Evolutionary conservation across 2,329 filamentous ascomycete genomes (phyloP), one percentile per base, ranked within the genome.

Genomic region (Drechslera avenae): DNA sequence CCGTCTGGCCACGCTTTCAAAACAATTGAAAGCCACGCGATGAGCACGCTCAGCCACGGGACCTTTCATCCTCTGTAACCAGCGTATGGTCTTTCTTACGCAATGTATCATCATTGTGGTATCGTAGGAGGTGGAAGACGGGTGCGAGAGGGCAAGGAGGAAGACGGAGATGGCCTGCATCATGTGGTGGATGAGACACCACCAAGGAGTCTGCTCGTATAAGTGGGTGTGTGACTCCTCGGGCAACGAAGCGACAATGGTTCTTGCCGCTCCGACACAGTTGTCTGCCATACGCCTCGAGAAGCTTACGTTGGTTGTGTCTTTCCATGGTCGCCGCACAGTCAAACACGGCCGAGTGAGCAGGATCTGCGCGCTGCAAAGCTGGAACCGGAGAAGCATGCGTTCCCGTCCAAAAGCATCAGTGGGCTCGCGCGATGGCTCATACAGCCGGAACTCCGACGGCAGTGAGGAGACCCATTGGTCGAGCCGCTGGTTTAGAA

Each of bases 111-210:
- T 34, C 1, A 61, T 54, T 12, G 64, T 46, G 26, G 41, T 50
- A 8, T 63, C 59, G 7, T 63, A 57, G 14, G 63, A 59, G 1
- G 62, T 63, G 10, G 55, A 46, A 3, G 62, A 50, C 3, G 57
- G 54, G 39, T 68, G 66, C 1, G 71, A 73, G 26, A 77, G 54
- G 39, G 69, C 73, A 14, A 75, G 65, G 50, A 76, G 64, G 28
- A 76, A 60, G 19, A 75, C 62, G 4, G 71, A 68, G 3, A 68
- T 57, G 0, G 75, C 71, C 56, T 77, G 75, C 64, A 76, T 72
- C 17, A 77, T 47, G 39, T 74, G 66, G 21, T 70, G 66, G n/a
- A 76, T 59, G 19, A 74, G 56, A 46, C 67, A 72, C 74, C 74
- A 77, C 75, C 75, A 78, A 3, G 75, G 75, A 1, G 67, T 67